Percentiles rank a stretch among this genome's conserved stretches.
Conservation (phyloP, 441 rosid species). For the Flueggea neowawraea region DNA sequence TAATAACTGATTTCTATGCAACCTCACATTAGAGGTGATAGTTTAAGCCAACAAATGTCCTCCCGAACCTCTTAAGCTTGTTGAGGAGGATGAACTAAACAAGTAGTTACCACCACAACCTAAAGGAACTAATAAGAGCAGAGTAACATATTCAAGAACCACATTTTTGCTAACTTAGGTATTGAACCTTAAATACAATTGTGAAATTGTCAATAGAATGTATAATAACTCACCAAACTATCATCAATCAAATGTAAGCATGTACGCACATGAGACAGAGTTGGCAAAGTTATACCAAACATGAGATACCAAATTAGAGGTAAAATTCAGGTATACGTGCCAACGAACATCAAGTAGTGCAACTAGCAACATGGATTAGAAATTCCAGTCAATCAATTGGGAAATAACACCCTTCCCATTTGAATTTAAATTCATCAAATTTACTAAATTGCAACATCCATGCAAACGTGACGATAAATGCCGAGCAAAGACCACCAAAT, state of each 20-base stretch:
- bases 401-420: slow-evolving; percentile 1
- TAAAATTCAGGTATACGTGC: no score
- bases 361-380: neutral
- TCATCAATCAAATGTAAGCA: neutral
- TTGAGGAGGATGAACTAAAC: neutral
- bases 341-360: neutral
- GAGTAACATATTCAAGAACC: neutral
- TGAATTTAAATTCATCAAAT: slow-evolving; percentile 1
- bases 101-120: neutral
- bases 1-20: no score
- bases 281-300: neutral
- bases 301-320: slow-evolving; percentile 1
- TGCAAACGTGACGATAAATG: slow-evolving; percentile 1
- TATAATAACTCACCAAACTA: neutral
- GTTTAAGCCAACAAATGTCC: neutral
- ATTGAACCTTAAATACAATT: neutral
- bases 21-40: no score
- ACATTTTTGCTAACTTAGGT: neutral
- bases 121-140: neutral
- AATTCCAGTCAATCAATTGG: slow-evolving; percentile 2
- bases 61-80: neutral
- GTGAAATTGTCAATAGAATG: no score
- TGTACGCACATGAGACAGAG: no score
- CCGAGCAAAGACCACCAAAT: neutral
- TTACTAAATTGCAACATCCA: neutral